Percentiles rank a stretch among this genome's conserved stretches.
Evolutionary conservation across 495 filamentous ascomycete genomes (phyloP).

Genomic region (Physcia stellaris): DNA sequence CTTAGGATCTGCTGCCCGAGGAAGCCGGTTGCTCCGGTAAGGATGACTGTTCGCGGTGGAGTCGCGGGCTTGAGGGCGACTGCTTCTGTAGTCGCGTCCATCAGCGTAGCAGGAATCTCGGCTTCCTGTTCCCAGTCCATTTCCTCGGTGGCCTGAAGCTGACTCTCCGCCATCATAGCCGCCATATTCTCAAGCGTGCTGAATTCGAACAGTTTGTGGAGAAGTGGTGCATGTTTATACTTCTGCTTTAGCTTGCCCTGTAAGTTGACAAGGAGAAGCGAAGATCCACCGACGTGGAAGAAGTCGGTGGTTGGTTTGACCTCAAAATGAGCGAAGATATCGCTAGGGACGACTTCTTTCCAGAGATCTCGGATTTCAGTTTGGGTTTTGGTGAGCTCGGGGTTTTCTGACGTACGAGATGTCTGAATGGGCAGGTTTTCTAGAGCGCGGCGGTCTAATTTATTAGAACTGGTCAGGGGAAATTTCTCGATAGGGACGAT

Average conservation of each 20-base stretch:
- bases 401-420: no score
- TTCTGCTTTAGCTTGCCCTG: conserved; percentile 7
- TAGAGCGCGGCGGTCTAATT: no score
- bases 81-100: conserved; percentile 4
- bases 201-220: conserved; percentile 14
- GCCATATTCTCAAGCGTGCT: conserved; percentile 21
- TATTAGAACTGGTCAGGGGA: not conserved
- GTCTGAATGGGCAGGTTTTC: no score
- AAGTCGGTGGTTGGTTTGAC: conserved; percentile 18
- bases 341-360: conserved; percentile 7
- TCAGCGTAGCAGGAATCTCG: conserved; percentile 10
- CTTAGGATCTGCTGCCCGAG: conserved; percentile 15
- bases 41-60: conserved; percentile 8
- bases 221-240: not conserved
- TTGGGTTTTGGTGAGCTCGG: conserved; percentile 8
- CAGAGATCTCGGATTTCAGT: conserved; percentile 10
- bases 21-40: conserved; percentile 23
- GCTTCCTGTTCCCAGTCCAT: conserved; percentile 15
- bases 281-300: conserved; percentile 28
- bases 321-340: not conserved
- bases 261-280: conserved; percentile 21
- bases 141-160: no score
- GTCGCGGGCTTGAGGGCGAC: not conserved
- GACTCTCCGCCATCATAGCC: conserved; percentile 4
- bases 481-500: conserved; percentile 2